Evolutionary conservation across 306 rosid species (phyloP), one percentile per base, ranked within the genome.

Genomic region (Glycine soja): DNA sequence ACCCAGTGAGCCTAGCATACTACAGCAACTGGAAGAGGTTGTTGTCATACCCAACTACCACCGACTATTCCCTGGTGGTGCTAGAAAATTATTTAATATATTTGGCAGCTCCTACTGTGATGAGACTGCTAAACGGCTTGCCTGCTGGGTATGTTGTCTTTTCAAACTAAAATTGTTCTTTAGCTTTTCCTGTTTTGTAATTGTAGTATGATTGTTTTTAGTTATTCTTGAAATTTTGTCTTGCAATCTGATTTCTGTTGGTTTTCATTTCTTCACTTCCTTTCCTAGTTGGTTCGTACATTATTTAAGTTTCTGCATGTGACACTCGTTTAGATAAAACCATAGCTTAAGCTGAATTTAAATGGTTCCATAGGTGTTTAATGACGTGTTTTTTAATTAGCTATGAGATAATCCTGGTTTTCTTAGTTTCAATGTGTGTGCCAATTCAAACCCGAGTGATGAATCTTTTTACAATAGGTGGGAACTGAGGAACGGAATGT

Each of bases 11-110:
- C 89, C 97, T 7, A 91, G 97, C 74, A 93, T 95, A 69, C 86
- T 93, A 79, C 99, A 95, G 86, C 99, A 95, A 87, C 89, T 95
- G 10, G 98, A 95, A 83, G 98, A 92, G 82, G 98, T 92, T 12
- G 98, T 95, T 66, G 97, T 95, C 84, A 86, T 93, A 91, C 99
- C 99, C 64, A 95, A 95, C 74, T 95, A 95, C 89, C 93, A 95
- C 52, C 91, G 99, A 19, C 82, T 95, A 85, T 95, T 95, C 82
- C 97, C 97, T 7, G 93, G 99, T 74, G 97, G 99, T 56, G 97
- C 99, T 40, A 87, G 99, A 84, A 95, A 91, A 84, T 82, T 95
- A 42, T 91, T 93, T 81, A 95, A 92, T 79, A 88, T 95, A 83
- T 90, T 95, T 51, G 91, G 99, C 38, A 90, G 92, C 87, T 86